A percentile compares a stretch with the other conserved stretches of the same genome.
phyloP scores from a whole-genome alignment of 1,284 basidiomycete species.

The Fomitopsis pinicola region DNA sequence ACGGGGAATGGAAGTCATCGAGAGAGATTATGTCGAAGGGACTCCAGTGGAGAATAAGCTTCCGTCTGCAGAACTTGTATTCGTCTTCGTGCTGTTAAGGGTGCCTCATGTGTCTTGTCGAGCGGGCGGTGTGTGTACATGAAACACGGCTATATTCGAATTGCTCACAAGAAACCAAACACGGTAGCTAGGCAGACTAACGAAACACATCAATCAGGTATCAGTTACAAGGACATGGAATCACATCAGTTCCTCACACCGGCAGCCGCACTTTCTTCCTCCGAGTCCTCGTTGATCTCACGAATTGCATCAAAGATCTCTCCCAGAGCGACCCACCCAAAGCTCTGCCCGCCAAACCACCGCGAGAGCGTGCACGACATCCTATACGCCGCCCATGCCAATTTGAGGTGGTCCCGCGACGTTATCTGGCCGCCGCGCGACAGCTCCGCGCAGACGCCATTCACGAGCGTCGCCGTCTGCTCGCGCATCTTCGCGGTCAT shows the following conservation, averaged over 20 bases:
- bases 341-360: conserved; percentile 55
- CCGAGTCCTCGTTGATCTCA: conserved; percentile 27
- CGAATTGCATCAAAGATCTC: conserved; percentile 43
- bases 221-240: neutral
- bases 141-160: no score
- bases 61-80: no score
- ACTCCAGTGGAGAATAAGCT: no score
- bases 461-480: conserved; percentile 46
- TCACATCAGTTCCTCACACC: neutral
- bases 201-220: no score
- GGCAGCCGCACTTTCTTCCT: neutral
- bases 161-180: no score
- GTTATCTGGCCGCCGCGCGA: conserved; percentile 38
- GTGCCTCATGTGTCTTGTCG: no score
- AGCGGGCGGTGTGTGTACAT: no score
- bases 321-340: conserved; percentile 55
- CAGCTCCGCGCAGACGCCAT: conserved; percentile 41
- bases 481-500: conserved; percentile 50
- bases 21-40: no score
- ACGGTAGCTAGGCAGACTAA: no score
- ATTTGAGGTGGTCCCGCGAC: conserved; percentile 32
- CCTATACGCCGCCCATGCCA: conserved; percentile 51
- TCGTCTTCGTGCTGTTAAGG: no score
- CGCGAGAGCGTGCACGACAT: conserved; percentile 33
- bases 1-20: no score